These are phyloP conservation scores for Rhizomucor miehei DNA, from an alignment of 371 early-diverging fungal species.

Conservation along the genomic window DNA sequence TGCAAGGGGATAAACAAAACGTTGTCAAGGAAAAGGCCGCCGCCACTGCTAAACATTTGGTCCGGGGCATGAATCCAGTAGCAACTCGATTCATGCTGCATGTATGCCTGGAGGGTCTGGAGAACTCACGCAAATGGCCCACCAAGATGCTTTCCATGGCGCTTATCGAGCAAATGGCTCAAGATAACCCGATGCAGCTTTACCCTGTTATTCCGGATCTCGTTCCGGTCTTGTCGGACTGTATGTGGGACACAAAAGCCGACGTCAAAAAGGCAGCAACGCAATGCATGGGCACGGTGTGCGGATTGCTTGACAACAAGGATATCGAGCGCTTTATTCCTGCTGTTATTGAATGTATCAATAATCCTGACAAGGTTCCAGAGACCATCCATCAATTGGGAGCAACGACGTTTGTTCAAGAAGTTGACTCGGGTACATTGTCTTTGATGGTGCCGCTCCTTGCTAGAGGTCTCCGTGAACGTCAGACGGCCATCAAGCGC, in stretches of 20 bases:
- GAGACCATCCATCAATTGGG: constrained; percentile 66
- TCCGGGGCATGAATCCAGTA: constrained; percentile 49
- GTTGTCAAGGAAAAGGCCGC: constrained; percentile 44
- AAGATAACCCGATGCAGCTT: constrained; percentile 55
- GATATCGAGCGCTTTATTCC: constrained; percentile 67
- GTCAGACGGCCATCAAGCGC: constrained; percentile 67
- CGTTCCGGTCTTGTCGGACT: constrained; percentile 69
- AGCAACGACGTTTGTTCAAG: constrained; percentile 76
- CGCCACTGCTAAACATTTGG: constrained; percentile 50
- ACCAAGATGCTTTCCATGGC: constrained; percentile 65
- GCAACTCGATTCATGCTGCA: constrained; percentile 60
- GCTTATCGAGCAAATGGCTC: constrained; percentile 51
- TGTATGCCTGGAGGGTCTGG: constrained; percentile 53
- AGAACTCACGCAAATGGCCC: constrained; percentile 76
- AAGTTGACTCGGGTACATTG: constrained; percentile 76
- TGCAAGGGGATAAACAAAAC: constrained; percentile 57
- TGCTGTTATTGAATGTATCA: constrained; percentile 60
- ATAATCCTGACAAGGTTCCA: constrained; percentile 65
- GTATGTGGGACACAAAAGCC: constrained; percentile 72
- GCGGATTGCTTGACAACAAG: constrained; percentile 58
- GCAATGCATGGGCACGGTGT: constrained; percentile 51
- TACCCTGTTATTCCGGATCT: constrained; percentile 64
- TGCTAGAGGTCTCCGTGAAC: constrained; percentile 69
- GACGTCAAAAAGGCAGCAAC: constrained; percentile 58
- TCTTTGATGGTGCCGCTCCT: constrained; percentile 84